A percentile compares a stretch with the other conserved stretches of the same genome.
phyloP scores from a whole-genome alignment of 2,329 filamentous ascomycete species.

The Aspergillus phoenicis region DNA sequence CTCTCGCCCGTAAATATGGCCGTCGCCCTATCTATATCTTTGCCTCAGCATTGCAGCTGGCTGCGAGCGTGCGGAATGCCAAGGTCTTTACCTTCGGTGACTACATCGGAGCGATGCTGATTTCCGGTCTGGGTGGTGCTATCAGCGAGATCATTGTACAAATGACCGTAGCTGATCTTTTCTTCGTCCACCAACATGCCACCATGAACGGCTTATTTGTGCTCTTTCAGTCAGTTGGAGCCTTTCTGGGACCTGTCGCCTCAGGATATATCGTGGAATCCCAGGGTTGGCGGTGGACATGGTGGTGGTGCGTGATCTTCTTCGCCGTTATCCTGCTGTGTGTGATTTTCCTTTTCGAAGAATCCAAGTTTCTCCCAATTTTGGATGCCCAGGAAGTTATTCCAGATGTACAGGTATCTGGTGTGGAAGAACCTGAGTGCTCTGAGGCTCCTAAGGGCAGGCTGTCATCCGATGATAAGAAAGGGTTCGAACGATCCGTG shows the following conservation, averaged over 20 bases:
- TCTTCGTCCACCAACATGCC: constrained; percentile 53
- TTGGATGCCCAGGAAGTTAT: background rate
- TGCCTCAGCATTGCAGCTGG: constrained; percentile 44
- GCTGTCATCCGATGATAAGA: background rate
- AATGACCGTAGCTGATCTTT: constrained; percentile 53
- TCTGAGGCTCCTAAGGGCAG: background rate
- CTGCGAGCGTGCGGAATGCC: constrained; percentile 48
- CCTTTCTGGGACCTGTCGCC: constrained; percentile 42
- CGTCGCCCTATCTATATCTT: constrained; percentile 51
- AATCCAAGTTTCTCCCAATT: constrained; percentile 32
- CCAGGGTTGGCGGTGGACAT: constrained; percentile 56
- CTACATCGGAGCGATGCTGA: constrained; percentile 47
- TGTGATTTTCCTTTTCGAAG: constrained; percentile 51
- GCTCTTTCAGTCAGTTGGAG: constrained; percentile 34
- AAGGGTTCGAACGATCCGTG: background rate
- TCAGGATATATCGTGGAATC: constrained; percentile 37
- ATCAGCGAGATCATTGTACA: constrained; percentile 50
- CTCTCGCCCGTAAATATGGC: constrained; percentile 52
- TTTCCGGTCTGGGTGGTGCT: constrained; percentile 50
- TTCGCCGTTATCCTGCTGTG: constrained; percentile 42
- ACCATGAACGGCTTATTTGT: constrained; percentile 53
- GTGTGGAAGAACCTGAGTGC: no score
- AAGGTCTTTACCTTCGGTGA: constrained; percentile 47
- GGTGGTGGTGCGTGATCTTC: constrained; percentile 51
- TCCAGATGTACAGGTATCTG: background rate